A percentile compares a stretch with the other conserved stretches of the same genome.
phyloP scores from a whole-genome alignment of 2,329 filamentous ascomycete genomes.

The Fusarium mexicanum region DNA sequence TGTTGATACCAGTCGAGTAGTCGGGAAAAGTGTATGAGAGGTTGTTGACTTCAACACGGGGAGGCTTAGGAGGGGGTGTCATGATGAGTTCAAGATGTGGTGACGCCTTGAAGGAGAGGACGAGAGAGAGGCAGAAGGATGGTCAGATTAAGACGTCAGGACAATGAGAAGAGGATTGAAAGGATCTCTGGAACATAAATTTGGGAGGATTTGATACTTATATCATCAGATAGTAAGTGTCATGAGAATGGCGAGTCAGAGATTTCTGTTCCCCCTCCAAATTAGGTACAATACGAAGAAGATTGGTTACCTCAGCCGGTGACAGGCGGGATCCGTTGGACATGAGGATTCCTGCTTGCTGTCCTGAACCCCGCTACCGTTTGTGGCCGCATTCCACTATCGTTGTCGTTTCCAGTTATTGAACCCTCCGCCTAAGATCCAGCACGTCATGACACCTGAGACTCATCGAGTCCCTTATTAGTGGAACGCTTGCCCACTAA shows the following conservation, averaged over 20 bases:
- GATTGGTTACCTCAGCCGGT: constrained; percentile 14
- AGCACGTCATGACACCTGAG: constrained; percentile 33
- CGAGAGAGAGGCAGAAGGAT: neutral
- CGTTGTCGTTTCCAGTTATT: neutral
- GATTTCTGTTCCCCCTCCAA: constrained; percentile 26
- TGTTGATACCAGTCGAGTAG: constrained; percentile 78
- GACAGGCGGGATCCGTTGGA: constrained; percentile 37
- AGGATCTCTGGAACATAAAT: neutral
- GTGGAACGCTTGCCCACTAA: neutral
- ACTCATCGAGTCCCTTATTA: neutral
- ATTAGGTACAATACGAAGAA: neutral
- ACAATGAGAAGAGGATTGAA: neutral
- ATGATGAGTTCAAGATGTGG: constrained; percentile 14
- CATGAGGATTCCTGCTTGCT: neutral
- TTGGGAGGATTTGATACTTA: neutral
- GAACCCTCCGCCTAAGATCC: constrained; percentile 22
- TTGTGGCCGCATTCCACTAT: neutral
- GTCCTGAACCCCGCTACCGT: constrained; percentile 24
- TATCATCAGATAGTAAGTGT: neutral
- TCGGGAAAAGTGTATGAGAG: constrained; percentile 92
- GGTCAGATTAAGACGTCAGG: neutral
- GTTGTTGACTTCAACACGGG: constrained; percentile 76
- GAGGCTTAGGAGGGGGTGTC: constrained; percentile 49
- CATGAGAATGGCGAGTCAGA: constrained; percentile 10
- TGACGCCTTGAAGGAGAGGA: neutral